Conservation (phyloP, 768 basidiomycete species). For the Boletus subparvulus region DNA sequence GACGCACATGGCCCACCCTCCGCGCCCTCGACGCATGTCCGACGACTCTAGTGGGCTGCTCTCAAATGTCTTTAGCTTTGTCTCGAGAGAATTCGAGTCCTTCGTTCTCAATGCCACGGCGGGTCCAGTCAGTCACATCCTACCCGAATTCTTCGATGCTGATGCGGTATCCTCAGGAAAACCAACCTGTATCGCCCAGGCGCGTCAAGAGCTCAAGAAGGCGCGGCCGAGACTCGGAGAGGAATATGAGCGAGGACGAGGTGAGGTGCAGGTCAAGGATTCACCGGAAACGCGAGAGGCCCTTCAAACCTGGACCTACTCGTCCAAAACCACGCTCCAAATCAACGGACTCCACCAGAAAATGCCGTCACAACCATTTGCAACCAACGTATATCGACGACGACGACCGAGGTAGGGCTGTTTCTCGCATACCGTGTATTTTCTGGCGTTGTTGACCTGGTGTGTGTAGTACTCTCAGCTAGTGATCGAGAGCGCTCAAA, state of each 20-base stretch:
- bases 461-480: constrained; percentile 20
- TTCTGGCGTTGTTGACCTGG: constrained; percentile 3
- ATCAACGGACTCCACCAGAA: constrained; percentile 14
- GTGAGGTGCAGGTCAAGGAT: constrained; percentile 3
- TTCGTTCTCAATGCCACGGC: constrained; percentile 68
- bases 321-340: constrained; percentile 23
- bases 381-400: neutral
- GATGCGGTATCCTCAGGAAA: constrained; percentile 16
- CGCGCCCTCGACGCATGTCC: constrained; percentile 5
- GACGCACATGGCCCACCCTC: constrained; percentile 8
- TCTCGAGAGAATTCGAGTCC: constrained; percentile 68
- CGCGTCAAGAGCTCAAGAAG: constrained; percentile 9
- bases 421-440: neutral
- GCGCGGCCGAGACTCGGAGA: constrained; percentile 7
- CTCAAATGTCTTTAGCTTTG: constrained; percentile 65
- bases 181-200: constrained; percentile 7
- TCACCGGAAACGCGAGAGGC: constrained; percentile 9
- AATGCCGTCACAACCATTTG: neutral
- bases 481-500: constrained; percentile 21
- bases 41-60: constrained; percentile 41
- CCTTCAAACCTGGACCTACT: constrained; percentile 2
- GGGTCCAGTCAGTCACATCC: constrained; percentile 16
- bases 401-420: constrained; percentile 23
- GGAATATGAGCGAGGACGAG: constrained; percentile 16
- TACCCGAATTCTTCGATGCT: neutral